A percentile compares a stretch with the other conserved stretches of the same genome.
These are phyloP conservation scores for Blastobotrys buckinghamii DNA, from an alignment of 1,139 yeast genomes.

Conservation along the genomic window DNA sequence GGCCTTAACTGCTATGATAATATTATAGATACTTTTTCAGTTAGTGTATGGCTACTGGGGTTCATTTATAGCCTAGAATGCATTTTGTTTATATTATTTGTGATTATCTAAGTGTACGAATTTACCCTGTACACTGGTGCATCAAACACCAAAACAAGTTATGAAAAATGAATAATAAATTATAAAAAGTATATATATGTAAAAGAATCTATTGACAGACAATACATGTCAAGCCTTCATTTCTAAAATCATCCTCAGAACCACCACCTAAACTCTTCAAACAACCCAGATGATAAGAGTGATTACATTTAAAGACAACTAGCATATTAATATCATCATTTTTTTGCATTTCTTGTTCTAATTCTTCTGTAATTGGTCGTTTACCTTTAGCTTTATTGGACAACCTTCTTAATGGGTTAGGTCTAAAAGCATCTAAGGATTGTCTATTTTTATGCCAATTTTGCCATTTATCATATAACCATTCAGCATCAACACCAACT, in stretches of 20 bases:
- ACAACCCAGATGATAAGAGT: slow-evolving; percentile 65
- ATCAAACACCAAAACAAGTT: too few relatives aligned
- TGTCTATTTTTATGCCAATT: slow-evolving; percentile 18
- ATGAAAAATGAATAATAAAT: neutral
- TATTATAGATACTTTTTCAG: too few relatives aligned
- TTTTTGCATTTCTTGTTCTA: slow-evolving; percentile 3
- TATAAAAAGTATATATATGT: neutral
- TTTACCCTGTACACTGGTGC: too few relatives aligned
- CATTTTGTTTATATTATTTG: too few relatives aligned
- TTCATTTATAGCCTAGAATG: too few relatives aligned
- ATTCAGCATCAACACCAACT: slow-evolving; percentile 40
- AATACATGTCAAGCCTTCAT: slow-evolving; percentile 14
- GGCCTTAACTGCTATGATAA: too few relatives aligned
- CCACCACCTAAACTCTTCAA: slow-evolving; percentile 40
- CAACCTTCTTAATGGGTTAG: neutral
- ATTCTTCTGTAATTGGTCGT: slow-evolving; percentile 22
- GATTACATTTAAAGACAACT: slow-evolving; percentile 51
- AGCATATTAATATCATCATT: slow-evolving; percentile 23
- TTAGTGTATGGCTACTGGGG: too few relatives aligned
- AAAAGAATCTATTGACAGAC: slow-evolving; percentile 17
- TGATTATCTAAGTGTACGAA: too few relatives aligned
- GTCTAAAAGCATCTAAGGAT: neutral
- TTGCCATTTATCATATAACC: slow-evolving; percentile 32
- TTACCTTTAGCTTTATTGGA: slow-evolving; percentile 11
- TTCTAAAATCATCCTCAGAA: slow-evolving; percentile 4